phyloP scores from a whole-genome alignment of 2,329 filamentous ascomycete species.

The Stylonectria norvegica region DNA sequence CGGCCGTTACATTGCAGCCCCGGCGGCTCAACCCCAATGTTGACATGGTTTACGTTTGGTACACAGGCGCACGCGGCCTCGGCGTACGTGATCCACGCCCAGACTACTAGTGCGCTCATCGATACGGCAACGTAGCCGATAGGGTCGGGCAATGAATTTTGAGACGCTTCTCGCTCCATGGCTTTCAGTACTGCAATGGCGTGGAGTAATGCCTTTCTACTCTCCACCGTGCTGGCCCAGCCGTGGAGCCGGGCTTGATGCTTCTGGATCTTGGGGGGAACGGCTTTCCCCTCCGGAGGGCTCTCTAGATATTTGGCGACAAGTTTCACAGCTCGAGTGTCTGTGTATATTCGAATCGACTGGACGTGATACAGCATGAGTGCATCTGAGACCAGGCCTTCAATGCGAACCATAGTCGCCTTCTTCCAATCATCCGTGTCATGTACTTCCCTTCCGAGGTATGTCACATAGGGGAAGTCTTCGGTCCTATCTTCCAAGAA shows the following conservation, averaged over 20 bases:
- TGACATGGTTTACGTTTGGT: constrained; percentile 21
- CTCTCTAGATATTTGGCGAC: constrained; percentile 19
- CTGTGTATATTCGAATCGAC: constrained; percentile 34
- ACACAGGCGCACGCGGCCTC: constrained; percentile 27
- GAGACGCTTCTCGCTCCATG: constrained; percentile 21
- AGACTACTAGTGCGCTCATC: constrained; percentile 32
- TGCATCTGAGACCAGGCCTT: constrained; percentile 30
- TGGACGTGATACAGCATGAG: constrained; percentile 37
- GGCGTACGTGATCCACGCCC: constrained; percentile 34
- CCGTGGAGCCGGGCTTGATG: constrained; percentile 19
- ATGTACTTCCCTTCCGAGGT: constrained; percentile 28
- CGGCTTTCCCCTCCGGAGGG: constrained; percentile 9
- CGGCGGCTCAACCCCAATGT: constrained; percentile 18
- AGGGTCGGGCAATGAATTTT: constrained; percentile 28
- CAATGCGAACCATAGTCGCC: constrained; percentile 26
- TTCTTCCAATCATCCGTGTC: constrained; percentile 22
- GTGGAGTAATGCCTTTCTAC: constrained; percentile 33
- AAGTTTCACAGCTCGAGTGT: constrained; percentile 30
- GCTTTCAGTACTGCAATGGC: constrained; percentile 31
- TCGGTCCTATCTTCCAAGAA: constrained; percentile 9
- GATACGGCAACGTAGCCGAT: constrained; percentile 33
- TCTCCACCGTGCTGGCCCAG: constrained; percentile 31
- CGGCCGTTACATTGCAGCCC: constrained; percentile 24
- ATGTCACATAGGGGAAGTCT: constrained; percentile 24
- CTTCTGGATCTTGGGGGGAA: constrained; percentile 17